Evolutionary conservation across 2,329 filamentous ascomycete species (phyloP), one percentile per base, ranked within the genome.

Genomic region (Penicillium capsulatum): DNA sequence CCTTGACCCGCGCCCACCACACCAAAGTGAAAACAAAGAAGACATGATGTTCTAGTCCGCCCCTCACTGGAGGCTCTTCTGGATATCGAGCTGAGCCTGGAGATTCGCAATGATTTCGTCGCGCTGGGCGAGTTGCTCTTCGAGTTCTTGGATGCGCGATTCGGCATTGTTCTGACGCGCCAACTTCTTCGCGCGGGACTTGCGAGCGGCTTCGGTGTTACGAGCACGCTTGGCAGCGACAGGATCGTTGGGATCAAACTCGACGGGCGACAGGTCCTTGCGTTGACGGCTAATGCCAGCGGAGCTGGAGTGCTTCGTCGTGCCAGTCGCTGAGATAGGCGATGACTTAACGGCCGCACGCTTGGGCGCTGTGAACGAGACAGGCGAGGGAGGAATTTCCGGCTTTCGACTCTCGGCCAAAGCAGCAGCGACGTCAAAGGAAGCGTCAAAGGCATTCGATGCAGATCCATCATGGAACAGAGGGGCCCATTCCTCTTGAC

Each of bases 131-230:
- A 68, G 44, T 22, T 49, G 39, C 28, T 75, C 73, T 64, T 82
- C 75, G 17, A 91, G 70, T 60, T 84, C 80, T 13, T 72, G 74
- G 57, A 94, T 89, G 57, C 79, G 74, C 27, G 76, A 76, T 70
- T 94, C 85, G 31, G 95, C 74, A 42, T 81, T 79, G 40, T 86
- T 81, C 45, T 91, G 74, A 53, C 83, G 79, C 61, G 84, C 76
- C 41, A 86, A 81, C 72, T 95, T 95, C 51, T 88, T 83, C 59
- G 88, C 83, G 36, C 91, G 83, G 44, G 89, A 95, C 71, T 95
- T 95, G 52, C 91, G 88, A 56, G 91, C 91, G 13, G 91, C 91
- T 64, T 94, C 78, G 7, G 89, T 94, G 66, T 96, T 97, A 53
- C 89, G 84, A 35, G 89, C 90, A 64, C 91, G 86, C 81, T 96